Evolutionary conservation across 805 yeast species (phyloP).

Genomic region (Candida krabiensis): DNA sequence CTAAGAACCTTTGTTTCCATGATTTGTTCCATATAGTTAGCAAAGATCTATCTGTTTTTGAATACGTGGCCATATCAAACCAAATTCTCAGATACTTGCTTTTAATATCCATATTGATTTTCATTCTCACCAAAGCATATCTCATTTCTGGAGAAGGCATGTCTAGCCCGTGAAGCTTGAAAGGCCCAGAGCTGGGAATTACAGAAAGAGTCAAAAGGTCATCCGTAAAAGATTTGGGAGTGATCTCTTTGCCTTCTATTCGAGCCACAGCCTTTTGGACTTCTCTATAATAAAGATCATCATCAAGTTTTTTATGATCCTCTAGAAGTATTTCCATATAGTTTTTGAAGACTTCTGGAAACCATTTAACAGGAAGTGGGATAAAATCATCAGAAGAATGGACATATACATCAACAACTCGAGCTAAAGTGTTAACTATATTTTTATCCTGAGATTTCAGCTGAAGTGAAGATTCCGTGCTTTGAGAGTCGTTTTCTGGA

Average conservation of each 20-base stretch:
- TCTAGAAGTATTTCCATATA: constrained; percentile 22
- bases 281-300: constrained; percentile 23
- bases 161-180: constrained; percentile 10
- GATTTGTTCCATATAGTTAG: constrained; percentile 18
- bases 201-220: constrained; percentile 24
- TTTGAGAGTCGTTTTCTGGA: neutral
- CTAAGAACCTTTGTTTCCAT: constrained; percentile 11
- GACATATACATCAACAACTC: constrained; percentile 9
- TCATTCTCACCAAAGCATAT: constrained; percentile 23
- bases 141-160: constrained; percentile 29
- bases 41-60: constrained; percentile 12
- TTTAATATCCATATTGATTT: constrained; percentile 19
- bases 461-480: neutral
- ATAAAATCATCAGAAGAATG: neutral
- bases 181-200: constrained; percentile 27
- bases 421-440: neutral
- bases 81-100: constrained; percentile 20
- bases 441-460: neutral
- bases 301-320: constrained; percentile 12
- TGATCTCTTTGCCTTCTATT: constrained; percentile 15
- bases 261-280: constrained; percentile 19
- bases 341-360: constrained; percentile 24
- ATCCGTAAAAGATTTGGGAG: constrained; percentile 16
- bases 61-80: constrained; percentile 18
- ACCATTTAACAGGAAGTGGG: constrained; percentile 21